These are phyloP conservation scores for Claviceps arundinis DNA, from an alignment of 2,329 filamentous ascomycete species.

Conservation along the genomic window DNA sequence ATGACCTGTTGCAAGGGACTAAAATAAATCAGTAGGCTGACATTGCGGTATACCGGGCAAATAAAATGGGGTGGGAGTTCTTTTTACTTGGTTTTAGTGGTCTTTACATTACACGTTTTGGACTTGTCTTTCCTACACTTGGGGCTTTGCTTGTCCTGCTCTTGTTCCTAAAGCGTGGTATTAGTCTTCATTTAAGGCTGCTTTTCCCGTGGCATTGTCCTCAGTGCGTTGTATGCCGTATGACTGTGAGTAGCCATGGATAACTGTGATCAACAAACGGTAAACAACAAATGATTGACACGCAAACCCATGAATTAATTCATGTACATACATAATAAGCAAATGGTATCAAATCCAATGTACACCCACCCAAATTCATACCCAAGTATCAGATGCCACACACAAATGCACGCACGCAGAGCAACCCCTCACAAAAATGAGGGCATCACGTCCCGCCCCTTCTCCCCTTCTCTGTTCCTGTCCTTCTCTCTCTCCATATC, in stretches of 20 bases:
- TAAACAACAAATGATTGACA: too few relatives aligned
- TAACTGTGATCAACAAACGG: too few relatives aligned
- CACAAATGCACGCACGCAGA: neutral
- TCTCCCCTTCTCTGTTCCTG: neutral
- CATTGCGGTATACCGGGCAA: neutral
- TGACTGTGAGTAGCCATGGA: too few relatives aligned
- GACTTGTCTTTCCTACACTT: neutral
- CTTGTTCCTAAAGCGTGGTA: too few relatives aligned
- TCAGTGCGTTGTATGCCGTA: too few relatives aligned
- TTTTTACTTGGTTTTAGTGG: neutral
- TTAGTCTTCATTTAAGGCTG: too few relatives aligned
- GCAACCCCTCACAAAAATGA: conserved; percentile 19
- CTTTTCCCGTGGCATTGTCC: too few relatives aligned
- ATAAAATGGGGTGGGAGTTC: neutral
- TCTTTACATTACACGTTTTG: neutral
- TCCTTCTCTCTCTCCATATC: neutral
- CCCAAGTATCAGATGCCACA: neutral
- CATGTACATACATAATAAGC: too few relatives aligned
- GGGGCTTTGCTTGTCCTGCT: too few relatives aligned
- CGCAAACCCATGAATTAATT: too few relatives aligned
- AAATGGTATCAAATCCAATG: too few relatives aligned
- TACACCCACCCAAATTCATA: too few relatives aligned
- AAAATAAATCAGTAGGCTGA: neutral
- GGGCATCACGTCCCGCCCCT: conserved; percentile 20
- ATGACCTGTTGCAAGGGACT: neutral